phyloP scores from a whole-genome alignment of 176 grass and related monocot species.

The Eremochloa ophiuroides region DNA sequence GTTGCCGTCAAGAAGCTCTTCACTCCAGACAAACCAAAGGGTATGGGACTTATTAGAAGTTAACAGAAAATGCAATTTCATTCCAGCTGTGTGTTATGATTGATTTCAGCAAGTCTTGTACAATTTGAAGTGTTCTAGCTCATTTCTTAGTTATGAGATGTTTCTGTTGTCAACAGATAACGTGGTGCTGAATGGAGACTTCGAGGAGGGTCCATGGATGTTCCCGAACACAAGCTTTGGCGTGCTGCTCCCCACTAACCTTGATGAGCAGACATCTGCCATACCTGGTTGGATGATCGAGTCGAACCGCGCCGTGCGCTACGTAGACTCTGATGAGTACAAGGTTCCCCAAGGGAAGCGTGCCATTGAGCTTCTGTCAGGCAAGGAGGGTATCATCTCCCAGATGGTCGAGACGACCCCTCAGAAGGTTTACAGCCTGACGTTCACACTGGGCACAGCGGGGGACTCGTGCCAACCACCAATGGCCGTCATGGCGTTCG shows the following conservation, averaged over 20 bases:
- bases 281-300: slow-evolving; percentile 90
- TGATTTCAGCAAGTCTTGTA: background rate
- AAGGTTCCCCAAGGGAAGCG: slow-evolving; percentile 84
- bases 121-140: background rate
- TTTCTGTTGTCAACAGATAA: slow-evolving; percentile 55
- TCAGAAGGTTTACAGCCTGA: slow-evolving; percentile 80
- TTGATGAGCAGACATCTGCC: slow-evolving; percentile 77
- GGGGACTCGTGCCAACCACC: slow-evolving; percentile 84
- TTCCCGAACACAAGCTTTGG: slow-evolving; percentile 88
- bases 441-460: slow-evolving; percentile 60
- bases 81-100: background rate
- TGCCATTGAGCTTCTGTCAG: slow-evolving; percentile 85
- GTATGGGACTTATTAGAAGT: slow-evolving; percentile 10
- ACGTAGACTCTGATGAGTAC: slow-evolving; percentile 78
- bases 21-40: slow-evolving; percentile 66
- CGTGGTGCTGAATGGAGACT: slow-evolving; percentile 82
- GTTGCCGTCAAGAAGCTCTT: slow-evolving; percentile 95
- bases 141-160: background rate
- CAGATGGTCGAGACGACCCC: slow-evolving; percentile 95
- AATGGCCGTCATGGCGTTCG: slow-evolving; percentile 88
- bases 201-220: slow-evolving; percentile 98
- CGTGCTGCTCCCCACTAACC: slow-evolving; percentile 89
- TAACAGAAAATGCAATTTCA: background rate
- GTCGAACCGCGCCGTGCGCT: slow-evolving; percentile 88
- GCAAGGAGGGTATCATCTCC: slow-evolving; percentile 98